phyloP scores from a whole-genome alignment of 2,329 filamentous ascomycete genomes.

The Karstenula rhodostoma region DNA sequence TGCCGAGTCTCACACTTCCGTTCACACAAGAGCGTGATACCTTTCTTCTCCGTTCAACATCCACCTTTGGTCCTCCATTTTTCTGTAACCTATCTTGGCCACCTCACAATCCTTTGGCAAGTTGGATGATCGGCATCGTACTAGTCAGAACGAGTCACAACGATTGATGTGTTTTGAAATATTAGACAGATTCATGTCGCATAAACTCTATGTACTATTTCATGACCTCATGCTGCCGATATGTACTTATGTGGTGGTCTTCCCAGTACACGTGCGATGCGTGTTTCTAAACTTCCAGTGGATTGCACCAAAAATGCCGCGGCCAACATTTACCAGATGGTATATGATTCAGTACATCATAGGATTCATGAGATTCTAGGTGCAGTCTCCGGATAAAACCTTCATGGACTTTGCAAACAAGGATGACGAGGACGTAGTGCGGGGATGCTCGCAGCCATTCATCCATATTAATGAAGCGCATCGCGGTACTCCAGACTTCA shows the following conservation, averaged over 20 bases:
- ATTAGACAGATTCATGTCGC: not conserved
- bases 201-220: not conserved
- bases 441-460: not conserved
- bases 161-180: not conserved
- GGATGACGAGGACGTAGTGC: not conserved
- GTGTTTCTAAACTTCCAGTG: not conserved
- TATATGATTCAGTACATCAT: too few species aligned
- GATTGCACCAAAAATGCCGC: not conserved
- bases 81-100: not conserved
- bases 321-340: not conserved
- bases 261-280: not conserved
- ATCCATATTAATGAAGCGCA: conserved; percentile 5
- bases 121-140: not conserved
- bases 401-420: not conserved
- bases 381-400: not conserved
- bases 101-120: not conserved
- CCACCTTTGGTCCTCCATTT: not conserved
- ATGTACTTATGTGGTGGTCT: too few species aligned
- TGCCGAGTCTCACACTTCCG: too few species aligned
- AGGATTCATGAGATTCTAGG: too few species aligned
- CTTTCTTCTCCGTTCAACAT: not conserved
- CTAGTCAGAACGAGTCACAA: not conserved
- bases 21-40: too few species aligned
- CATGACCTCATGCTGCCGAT: not conserved
- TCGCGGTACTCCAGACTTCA: not conserved